Percentiles rank a stretch among this genome's conserved stretches.
Conservation (phyloP, 371 early-diverging fungal species). For the Nematocida sp. region DNA sequence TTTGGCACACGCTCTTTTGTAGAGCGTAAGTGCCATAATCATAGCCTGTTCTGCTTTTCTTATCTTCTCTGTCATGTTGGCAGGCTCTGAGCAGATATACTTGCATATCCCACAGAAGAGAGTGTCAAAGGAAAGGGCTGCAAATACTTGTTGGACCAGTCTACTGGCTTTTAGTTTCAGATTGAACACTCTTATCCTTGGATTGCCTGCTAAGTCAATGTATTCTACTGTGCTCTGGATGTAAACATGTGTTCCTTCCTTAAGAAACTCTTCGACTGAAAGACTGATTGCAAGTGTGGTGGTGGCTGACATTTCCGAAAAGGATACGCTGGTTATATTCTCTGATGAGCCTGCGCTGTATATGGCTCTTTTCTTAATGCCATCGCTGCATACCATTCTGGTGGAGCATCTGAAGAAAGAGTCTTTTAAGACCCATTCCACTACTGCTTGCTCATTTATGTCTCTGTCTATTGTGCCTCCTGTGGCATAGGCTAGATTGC, state of each 20-base stretch:
- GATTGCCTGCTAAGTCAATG: conserved; percentile 48
- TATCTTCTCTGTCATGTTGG: conserved; percentile 40
- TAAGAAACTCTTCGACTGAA: conserved; percentile 34
- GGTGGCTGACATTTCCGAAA: conserved; percentile 28
- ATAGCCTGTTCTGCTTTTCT: conserved; percentile 54
- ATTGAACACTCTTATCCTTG: conserved; percentile 55
- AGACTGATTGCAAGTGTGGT: conserved; percentile 24
- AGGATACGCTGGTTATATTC: conserved; percentile 37
- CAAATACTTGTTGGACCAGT: conserved; percentile 48
- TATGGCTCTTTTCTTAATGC: conserved; percentile 42
- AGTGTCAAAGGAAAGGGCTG: conserved; percentile 58
- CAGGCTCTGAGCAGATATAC: conserved; percentile 47
- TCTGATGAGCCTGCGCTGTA: conserved; percentile 44
- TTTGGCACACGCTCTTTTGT: conserved; percentile 60
- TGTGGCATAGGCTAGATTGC: background rate
- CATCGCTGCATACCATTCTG: conserved; percentile 36
- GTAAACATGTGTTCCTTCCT: conserved; percentile 38
- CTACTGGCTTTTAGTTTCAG: conserved; percentile 41
- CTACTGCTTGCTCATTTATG: background rate
- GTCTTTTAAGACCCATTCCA: conserved; percentile 16
- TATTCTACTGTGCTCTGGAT: conserved; percentile 60
- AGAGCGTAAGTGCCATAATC: conserved; percentile 49
- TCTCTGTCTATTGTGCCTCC: conserved; percentile 36
- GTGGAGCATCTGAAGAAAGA: conserved; percentile 23
- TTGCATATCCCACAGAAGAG: conserved; percentile 60